Evolutionary conservation across 768 basidiomycete genomes (phyloP), one percentile per base, ranked within the genome.

Genomic region (Melanogaster broomeanus): DNA sequence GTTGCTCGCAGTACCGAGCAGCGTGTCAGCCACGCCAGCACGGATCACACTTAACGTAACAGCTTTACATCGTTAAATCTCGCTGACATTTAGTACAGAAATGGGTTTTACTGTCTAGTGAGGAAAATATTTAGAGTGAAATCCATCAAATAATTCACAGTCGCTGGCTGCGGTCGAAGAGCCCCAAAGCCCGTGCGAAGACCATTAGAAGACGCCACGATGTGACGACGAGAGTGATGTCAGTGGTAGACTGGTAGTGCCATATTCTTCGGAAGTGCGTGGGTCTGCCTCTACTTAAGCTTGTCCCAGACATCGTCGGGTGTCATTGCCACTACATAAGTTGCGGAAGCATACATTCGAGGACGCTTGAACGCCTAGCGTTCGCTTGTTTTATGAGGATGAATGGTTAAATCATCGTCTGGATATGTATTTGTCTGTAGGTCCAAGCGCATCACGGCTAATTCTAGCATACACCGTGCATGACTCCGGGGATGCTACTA

Each of bases 201-300:
- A 18, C 74, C 76, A 9, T 82, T 81, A 0, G 77, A 70, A 4
- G 81, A 75, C n/a, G n/a, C n/a, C n/a, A n/a, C 5, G 79, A 77
- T 18, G 77, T 75, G 65, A 84, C 82, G 52, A 83, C 66, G 21
- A 77, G 75, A 2, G 81, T 67, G 18, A 84, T 76, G n/a, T n/a
- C n/a, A n/a, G n/a, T n/a, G n/a, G n/a, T n/a, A n/a, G 31, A 79
- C 72, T 11, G 80, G 80, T 11, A 81, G 66, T 6, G 76, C 70
- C 0, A 75, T 71, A 62, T 80, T 70, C 15, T 68, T 69, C 21
- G 72, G 59, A 35, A 75, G 44, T 1, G 67, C 58, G 37, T 82
- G 78, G 12, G 67, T 63, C n/a, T n/a, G n/a, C n/a, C n/a, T n/a
- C n/a, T n/a, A n/a, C n/a, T n/a, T n/a, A n/a, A n/a, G n/a, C n/a